phyloP scores from a whole-genome alignment of 2,329 filamentous ascomycete species.

The Mycogone perniciosa region DNA sequence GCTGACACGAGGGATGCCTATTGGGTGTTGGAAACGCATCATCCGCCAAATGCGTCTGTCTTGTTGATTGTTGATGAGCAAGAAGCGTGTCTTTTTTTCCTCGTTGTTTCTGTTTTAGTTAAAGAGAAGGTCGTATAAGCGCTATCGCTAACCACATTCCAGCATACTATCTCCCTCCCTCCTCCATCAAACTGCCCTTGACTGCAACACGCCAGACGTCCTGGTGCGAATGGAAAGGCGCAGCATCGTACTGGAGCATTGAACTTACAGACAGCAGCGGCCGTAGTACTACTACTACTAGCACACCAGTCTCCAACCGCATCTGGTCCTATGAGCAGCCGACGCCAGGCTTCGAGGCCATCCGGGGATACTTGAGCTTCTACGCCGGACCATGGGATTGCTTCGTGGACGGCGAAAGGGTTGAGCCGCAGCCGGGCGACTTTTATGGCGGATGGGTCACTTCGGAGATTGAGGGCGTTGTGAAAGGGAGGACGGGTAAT shows the following conservation, averaged over 20 bases:
- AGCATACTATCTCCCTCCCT: conserved; percentile 56
- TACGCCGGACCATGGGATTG: conserved; percentile 58
- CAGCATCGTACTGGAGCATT: conserved; percentile 51
- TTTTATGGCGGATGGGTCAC: conserved; percentile 62
- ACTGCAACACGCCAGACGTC: conserved; percentile 37
- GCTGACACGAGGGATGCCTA: conserved; percentile 53
- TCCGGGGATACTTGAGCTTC: conserved; percentile 52
- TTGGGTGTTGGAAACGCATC: conserved; percentile 58
- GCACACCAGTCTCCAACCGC: conserved; percentile 38
- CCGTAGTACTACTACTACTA: conserved; percentile 17
- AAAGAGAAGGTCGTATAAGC: too few species aligned
- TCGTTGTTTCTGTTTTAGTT: too few species aligned
- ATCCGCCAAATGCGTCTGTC: conserved; percentile 47
- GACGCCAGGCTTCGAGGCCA: conserved; percentile 42
- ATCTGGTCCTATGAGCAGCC: conserved; percentile 56
- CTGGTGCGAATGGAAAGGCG: conserved; percentile 57
- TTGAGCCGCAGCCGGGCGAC: conserved; percentile 53
- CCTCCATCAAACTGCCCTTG: conserved; percentile 41
- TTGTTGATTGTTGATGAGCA: not conserved
- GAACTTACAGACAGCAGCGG: conserved; percentile 24
- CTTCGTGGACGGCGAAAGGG: conserved; percentile 54
- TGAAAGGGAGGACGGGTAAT: conserved; percentile 38
- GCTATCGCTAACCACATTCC: not conserved
- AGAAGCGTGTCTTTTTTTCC: too few species aligned
- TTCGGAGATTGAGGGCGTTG: conserved; percentile 49